A percentile compares a stretch with the other conserved stretches of the same genome.
Conservation (phyloP, 257 asterid genomes). For the Mentha longifolia region DNA sequence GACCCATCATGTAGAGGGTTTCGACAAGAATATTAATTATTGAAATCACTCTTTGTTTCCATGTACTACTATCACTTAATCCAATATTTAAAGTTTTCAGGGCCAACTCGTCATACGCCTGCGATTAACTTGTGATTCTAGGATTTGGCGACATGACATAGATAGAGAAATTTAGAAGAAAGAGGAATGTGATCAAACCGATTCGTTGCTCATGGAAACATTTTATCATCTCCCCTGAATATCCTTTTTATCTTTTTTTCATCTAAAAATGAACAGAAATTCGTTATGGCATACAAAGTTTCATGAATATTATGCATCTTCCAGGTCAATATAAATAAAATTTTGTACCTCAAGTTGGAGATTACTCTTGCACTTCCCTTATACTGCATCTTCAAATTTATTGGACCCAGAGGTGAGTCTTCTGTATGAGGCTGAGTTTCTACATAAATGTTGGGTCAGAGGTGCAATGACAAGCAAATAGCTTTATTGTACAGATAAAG, state of each 20-base stretch:
- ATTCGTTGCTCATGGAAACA: slow-evolving; percentile 1
- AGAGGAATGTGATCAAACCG: background rate
- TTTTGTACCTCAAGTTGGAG: slow-evolving; percentile 12
- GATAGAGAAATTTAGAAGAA: background rate
- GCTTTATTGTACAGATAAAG: background rate
- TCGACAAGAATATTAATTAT: background rate
- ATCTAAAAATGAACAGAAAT: slow-evolving; percentile 2
- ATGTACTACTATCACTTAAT: background rate
- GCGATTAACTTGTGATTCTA: slow-evolving; percentile 1
- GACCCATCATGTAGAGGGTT: background rate
- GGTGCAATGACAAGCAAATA: background rate
- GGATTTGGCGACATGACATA: background rate
- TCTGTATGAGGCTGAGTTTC: background rate
- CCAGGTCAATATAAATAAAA: slow-evolving; percentile 1
- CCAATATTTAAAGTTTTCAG: background rate
- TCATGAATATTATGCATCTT: background rate
- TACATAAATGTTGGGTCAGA: slow-evolving; percentile 19
- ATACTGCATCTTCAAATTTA: background rate
- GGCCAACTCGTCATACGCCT: background rate
- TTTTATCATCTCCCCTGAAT: background rate
- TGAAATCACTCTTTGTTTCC: background rate
- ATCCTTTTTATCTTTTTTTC: background rate
- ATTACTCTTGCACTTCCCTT: background rate
- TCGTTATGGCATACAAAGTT: background rate
- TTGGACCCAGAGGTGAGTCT: background rate